Evolutionary conservation across 106 monocot genomes (phyloP), one percentile per base, ranked within the genome.

Genomic region (Dioscorea dumetorum): DNA sequence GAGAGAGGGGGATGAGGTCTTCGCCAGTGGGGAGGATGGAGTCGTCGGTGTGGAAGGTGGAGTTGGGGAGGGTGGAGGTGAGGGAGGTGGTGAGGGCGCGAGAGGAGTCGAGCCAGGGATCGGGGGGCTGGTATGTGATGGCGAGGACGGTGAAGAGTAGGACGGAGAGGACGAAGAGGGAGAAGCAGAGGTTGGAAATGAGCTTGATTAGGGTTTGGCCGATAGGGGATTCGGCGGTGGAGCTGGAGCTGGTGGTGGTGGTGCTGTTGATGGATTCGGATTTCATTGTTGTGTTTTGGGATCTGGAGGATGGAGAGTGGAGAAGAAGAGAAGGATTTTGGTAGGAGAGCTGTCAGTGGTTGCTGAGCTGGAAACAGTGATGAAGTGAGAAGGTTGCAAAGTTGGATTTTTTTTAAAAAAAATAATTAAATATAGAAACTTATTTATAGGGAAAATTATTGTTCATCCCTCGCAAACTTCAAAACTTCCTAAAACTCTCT

Each of bases 81-180:
- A 93, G 84, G 75, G 84, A 63, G 60, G 57, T 28, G 74, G 87
- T 83, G 68, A 99, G 56, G 74, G 90, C 76, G 52, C 70, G 72
- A 83, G 93, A 72, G 58, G 92, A 85, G 58, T 84, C 71, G 58
- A 99, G 73, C 99, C 99, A 99, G 52, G 99, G 99, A 60, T 99
- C 99, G 12, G 99, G 82, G 28, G 92, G 90, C 53, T 91, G 92
- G 87, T 99, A 99, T 69, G 99, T 99, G 70, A 93, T 72, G 79
- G 93, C 99, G 65, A 93, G 76, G 80, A 93, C 93, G 48, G 99
- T 90, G 83, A 99, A 74, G 66, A 87, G 67, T 24, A 91, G 84
- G 22, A 91, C 91, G 53, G 82, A 75, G 57, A 91, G 28, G 22
- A 87, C 87, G 79, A 91, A 91, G 75, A 77, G 18, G 61, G 87